phyloP scores from a whole-genome alignment of 2,329 filamentous ascomycete genomes.

The Penicillium decumbens region DNA sequence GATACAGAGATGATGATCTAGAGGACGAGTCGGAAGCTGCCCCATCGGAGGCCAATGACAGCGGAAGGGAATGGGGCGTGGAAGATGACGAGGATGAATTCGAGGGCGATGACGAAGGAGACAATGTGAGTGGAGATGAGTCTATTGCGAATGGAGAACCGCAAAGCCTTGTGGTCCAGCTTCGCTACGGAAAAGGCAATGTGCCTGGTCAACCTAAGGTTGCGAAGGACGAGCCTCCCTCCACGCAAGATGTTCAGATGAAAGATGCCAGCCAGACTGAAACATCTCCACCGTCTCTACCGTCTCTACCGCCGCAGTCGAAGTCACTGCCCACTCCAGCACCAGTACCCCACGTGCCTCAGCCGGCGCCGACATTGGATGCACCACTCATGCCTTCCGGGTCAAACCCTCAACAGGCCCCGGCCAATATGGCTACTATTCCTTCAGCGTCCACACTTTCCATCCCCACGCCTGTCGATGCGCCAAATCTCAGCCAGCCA shows the following conservation, averaged over 20 bases:
- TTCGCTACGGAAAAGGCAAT: conserved; percentile 46
- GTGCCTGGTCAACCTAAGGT: conserved; percentile 14
- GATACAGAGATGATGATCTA: conserved; percentile 60
- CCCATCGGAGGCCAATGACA: conserved; percentile 52
- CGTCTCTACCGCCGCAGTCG: conserved; percentile 1
- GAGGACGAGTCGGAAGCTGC: conserved; percentile 63
- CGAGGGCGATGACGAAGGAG: conserved; percentile 49
- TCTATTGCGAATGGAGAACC: conserved; percentile 51
- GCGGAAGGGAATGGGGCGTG: conserved; percentile 65
- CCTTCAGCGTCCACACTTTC: background rate
- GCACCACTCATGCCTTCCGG: background rate
- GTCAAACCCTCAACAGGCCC: background rate
- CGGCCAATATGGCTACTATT: background rate
- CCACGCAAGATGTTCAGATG: conserved; percentile 12
- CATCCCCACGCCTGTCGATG: background rate
- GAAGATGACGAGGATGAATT: conserved; percentile 68
- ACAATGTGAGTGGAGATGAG: conserved; percentile 40
- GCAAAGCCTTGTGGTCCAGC: conserved; percentile 68
- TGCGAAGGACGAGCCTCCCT: conserved; percentile 19
- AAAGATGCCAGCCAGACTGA: conserved; percentile 9
- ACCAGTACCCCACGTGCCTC: background rate
- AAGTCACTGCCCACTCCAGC: background rate
- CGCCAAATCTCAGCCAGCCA: background rate
- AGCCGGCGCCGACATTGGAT: background rate
- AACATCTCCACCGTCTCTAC: background rate